These are phyloP conservation scores for Talaromyces sp. DNA, from an alignment of 2,329 filamentous ascomycete species.

Conservation along the genomic window DNA sequence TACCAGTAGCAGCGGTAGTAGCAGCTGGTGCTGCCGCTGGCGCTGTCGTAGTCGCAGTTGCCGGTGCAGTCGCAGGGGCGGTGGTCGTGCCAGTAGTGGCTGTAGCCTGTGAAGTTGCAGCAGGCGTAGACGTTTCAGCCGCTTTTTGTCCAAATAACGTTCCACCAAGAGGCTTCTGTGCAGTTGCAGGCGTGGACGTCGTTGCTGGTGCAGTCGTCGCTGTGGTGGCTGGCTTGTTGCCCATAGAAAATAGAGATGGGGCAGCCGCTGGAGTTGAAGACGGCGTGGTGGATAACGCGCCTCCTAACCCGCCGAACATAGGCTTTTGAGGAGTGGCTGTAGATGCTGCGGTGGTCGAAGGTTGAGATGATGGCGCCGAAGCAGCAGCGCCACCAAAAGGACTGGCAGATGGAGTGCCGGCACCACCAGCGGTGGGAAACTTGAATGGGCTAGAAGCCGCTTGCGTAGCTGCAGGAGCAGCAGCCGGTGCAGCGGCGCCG, in stretches of 20 bases:
- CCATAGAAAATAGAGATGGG: constrained; percentile 23
- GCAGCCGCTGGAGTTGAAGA: constrained; percentile 28
- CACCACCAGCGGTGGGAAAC: constrained; percentile 19
- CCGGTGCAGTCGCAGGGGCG: constrained; percentile 24
- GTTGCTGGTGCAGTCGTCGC: constrained; percentile 19
- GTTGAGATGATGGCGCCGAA: constrained; percentile 13
- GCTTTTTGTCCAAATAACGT: constrained; percentile 11
- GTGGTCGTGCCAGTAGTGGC: constrained; percentile 23
- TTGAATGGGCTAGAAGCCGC: constrained; percentile 24
- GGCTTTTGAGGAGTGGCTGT: constrained; percentile 30
- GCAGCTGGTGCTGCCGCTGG: constrained; percentile 25
- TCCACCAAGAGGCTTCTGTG: constrained; percentile 8
- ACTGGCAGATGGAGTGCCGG: constrained; percentile 8
- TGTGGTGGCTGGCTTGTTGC: constrained; percentile 19
- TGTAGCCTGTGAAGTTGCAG: constrained; percentile 21
- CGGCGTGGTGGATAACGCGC: constrained; percentile 24
- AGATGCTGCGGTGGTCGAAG: constrained; percentile 23
- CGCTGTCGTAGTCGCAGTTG: constrained; percentile 23
- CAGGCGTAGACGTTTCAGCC: constrained; percentile 16
- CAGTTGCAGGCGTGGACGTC: constrained; percentile 18
- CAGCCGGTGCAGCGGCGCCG: constrained; percentile 15
- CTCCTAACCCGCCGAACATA: constrained; percentile 25
- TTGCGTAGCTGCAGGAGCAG: constrained; percentile 16
- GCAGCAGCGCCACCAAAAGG: constrained; percentile 6
- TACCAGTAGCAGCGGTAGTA: constrained; percentile 25